phyloP scores from a whole-genome alignment of 345 rosid species.

The Pistacia atlantica region DNA sequence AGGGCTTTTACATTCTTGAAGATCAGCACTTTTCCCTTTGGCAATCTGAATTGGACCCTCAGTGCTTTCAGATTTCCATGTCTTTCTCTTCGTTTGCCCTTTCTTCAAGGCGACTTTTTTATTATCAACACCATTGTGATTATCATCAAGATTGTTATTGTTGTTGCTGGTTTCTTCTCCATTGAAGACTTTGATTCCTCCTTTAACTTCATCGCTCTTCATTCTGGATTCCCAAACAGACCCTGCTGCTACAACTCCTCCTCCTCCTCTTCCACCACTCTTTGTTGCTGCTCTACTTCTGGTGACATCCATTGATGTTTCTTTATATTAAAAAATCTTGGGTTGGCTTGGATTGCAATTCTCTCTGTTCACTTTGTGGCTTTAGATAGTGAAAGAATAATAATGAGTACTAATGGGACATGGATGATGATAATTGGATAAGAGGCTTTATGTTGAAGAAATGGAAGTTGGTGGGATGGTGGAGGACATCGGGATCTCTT shows the following conservation, averaged over 20 bases:
- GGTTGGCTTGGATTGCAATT: too few species aligned
- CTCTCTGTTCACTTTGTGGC: neutral
- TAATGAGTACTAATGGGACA: slow-evolving; percentile 30
- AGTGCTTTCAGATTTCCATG: slow-evolving; percentile 58
- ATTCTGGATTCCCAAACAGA: slow-evolving; percentile 90
- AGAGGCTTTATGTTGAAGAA: slow-evolving; percentile 52
- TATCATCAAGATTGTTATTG: neutral
- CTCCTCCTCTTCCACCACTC: slow-evolving; percentile 11
- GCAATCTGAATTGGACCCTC: slow-evolving; percentile 47
- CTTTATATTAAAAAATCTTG: neutral
- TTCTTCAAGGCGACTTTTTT: slow-evolving; percentile 24
- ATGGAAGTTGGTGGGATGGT: slow-evolving; percentile 35
- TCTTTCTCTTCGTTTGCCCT: slow-evolving; percentile 49
- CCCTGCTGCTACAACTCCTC: slow-evolving; percentile 43
- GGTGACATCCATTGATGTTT: slow-evolving; percentile 39
- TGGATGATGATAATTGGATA: slow-evolving; percentile 36
- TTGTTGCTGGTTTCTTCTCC: slow-evolving; percentile 27
- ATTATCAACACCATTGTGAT: neutral
- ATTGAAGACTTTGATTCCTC: slow-evolving; percentile 61
- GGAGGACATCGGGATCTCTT: slow-evolving; percentile 21
- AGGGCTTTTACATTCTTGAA: neutral
- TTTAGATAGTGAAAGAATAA: slow-evolving; percentile 7
- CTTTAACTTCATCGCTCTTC: slow-evolving; percentile 65
- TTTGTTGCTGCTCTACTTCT: slow-evolving; percentile 33
- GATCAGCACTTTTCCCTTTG: slow-evolving; percentile 25